These are phyloP conservation scores for Wickerhamomyces sydowiorum DNA, from an alignment of 805 yeast species.

Conservation along the genomic window DNA sequence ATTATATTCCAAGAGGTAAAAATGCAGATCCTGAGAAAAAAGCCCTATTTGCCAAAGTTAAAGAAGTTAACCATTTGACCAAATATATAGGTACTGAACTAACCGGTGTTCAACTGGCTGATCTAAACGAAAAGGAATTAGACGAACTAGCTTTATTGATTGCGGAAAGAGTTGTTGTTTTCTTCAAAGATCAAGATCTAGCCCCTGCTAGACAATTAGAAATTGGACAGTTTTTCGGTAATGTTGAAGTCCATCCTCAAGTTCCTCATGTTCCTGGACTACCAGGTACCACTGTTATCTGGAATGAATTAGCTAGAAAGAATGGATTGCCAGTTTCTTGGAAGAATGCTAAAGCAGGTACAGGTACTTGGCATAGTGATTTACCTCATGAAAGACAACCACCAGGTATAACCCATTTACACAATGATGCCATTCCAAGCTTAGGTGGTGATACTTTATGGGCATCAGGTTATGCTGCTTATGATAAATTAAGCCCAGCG, in stretches of 20 bases:
- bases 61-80: conserved; percentile 34
- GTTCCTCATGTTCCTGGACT: conserved; percentile 28
- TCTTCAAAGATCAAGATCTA: conserved; percentile 42
- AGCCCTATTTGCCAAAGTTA: conserved; percentile 32
- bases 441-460: conserved; percentile 53
- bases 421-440: conserved; percentile 39
- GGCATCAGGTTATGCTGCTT: conserved; percentile 50
- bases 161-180: conserved; percentile 42
- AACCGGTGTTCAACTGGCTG: conserved; percentile 36
- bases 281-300: conserved; percentile 32
- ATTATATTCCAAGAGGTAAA: conserved; percentile 27
- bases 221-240: conserved; percentile 40
- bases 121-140: conserved; percentile 33
- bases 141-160: conserved; percentile 40
- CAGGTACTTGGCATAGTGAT: conserved; percentile 43
- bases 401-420: conserved; percentile 46
- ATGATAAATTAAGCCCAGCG: conserved; percentile 47
- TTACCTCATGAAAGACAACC: conserved; percentile 50
- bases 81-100: conserved; percentile 43
- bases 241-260: conserved; percentile 33
- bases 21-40: conserved; percentile 35
- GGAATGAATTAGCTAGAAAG: conserved; percentile 22
- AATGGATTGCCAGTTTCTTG: conserved; percentile 21
- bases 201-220: conserved; percentile 35
- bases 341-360: conserved; percentile 12